Conservation (phyloP, 148 eudicot species). For the Polygonum aviculare region DNA sequence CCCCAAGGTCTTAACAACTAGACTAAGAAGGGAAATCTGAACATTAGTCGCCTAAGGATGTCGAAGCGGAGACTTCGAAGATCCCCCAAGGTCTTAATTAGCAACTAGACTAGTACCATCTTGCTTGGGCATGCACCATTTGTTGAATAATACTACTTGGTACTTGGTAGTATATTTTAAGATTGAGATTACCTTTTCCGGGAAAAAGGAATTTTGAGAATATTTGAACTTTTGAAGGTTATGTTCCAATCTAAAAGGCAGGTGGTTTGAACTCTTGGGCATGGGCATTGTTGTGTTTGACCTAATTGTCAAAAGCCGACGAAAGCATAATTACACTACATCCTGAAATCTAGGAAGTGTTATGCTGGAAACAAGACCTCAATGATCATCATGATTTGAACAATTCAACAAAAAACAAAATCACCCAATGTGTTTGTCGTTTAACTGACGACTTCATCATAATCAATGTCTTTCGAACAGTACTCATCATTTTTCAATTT, state of each 20-base stretch:
- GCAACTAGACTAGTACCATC: too few species aligned
- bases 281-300: neutral
- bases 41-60: too few species aligned
- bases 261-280: neutral
- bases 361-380: slow-evolving; percentile 4
- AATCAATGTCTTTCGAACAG: neutral
- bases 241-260: neutral
- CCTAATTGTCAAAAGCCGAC: neutral
- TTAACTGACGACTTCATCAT: neutral
- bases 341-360: slow-evolving; percentile 8
- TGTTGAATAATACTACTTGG: neutral
- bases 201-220: neutral
- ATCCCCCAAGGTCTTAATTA: too few species aligned
- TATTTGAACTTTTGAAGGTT: neutral
- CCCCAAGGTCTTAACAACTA: too few species aligned
- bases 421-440: slow-evolving; percentile 1
- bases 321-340: neutral
- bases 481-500: neutral
- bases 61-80: too few species aligned
- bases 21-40: too few species aligned
- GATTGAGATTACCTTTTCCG: neutral
- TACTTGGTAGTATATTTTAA: neutral
- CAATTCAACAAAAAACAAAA: neutral
- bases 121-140: neutral
- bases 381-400: neutral